Percentiles rank a stretch among this genome's conserved stretches.
Conservation (phyloP, 768 basidiomycete species). For the Lactarius hengduanensis region DNA sequence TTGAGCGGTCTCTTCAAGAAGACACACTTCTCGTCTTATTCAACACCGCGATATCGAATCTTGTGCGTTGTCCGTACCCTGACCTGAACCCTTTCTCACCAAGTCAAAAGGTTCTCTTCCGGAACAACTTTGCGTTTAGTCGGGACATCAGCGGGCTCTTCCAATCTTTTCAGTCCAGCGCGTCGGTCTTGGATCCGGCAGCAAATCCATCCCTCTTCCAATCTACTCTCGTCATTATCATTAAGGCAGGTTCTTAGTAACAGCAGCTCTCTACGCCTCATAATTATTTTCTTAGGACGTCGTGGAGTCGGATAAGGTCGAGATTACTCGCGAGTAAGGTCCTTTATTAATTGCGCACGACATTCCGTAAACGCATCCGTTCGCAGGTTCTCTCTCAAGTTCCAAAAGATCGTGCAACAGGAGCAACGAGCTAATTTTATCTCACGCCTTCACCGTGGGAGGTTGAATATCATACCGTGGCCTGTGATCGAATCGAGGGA, state of each 20-base stretch:
- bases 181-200: conserved; percentile 55
- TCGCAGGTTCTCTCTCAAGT: conserved; percentile 53
- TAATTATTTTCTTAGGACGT: conserved; percentile 49
- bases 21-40: conserved; percentile 63
- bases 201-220: conserved; percentile 58
- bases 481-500: conserved; percentile 62
- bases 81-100: conserved; percentile 35
- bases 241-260: conserved; percentile 45
- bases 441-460: conserved; percentile 54
- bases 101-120: conserved; percentile 51
- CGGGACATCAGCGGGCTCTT: conserved; percentile 61
- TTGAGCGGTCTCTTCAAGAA: conserved; percentile 62
- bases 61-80: conserved; percentile 40
- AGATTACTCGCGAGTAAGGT: conserved; percentile 57
- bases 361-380: conserved; percentile 1
- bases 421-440: conserved; percentile 65
- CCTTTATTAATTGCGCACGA: not conserved
- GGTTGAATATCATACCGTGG: conserved; percentile 61
- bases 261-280: not conserved
- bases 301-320: conserved; percentile 56
- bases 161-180: conserved; percentile 60
- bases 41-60: conserved; percentile 63
- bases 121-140: conserved; percentile 63
- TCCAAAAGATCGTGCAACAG: conserved; percentile 59
- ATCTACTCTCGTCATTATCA: conserved; percentile 59